phyloP scores from a whole-genome alignment of 805 yeast genomes.

The Wickerhamiella hasegawae region DNA sequence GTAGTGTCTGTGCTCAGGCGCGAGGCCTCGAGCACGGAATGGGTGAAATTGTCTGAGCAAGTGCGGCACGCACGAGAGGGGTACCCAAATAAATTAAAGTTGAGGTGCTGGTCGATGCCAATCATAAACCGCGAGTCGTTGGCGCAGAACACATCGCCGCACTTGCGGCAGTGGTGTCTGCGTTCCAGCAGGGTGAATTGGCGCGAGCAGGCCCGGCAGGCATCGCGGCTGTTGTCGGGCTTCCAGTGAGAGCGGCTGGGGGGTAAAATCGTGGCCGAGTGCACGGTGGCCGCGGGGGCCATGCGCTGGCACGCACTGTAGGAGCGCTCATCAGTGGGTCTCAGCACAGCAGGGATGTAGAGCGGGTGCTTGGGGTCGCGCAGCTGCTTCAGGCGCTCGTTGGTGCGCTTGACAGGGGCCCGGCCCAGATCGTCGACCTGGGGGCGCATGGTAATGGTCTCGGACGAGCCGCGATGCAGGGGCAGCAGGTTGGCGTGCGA shows the following conservation, averaged over 20 bases:
- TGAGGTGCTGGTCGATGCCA: conserved; percentile 32
- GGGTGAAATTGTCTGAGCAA: conserved; percentile 47
- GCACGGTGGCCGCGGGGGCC: conserved; percentile 11
- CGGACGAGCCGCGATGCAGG: background rate
- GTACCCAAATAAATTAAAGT: conserved; percentile 49
- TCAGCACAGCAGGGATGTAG: conserved; percentile 79
- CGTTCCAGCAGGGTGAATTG: conserved; percentile 64
- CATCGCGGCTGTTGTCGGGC: conserved; percentile 45
- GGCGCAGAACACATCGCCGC: conserved; percentile 69
- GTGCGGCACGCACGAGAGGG: conserved; percentile 53
- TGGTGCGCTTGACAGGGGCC: conserved; percentile 7
- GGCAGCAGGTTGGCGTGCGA: background rate
- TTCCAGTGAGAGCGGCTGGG: conserved; percentile 29
- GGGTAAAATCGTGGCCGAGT: conserved; percentile 9
- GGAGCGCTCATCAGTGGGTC: conserved; percentile 26
- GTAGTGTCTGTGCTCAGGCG: conserved; percentile 10
- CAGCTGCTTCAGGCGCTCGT: conserved; percentile 47
- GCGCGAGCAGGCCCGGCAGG: conserved; percentile 54
- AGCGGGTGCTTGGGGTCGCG: conserved; percentile 72
- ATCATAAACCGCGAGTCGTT: conserved; percentile 44
- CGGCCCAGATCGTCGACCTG: conserved; percentile 2
- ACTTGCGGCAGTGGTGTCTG: conserved; percentile 70
- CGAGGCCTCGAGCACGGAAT: conserved; percentile 25
- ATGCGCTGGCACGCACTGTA: conserved; percentile 14
- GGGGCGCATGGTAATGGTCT: background rate